Base-by-base conservation (phyloP, 805 yeast species). In the Candida chilensis region DNA sequence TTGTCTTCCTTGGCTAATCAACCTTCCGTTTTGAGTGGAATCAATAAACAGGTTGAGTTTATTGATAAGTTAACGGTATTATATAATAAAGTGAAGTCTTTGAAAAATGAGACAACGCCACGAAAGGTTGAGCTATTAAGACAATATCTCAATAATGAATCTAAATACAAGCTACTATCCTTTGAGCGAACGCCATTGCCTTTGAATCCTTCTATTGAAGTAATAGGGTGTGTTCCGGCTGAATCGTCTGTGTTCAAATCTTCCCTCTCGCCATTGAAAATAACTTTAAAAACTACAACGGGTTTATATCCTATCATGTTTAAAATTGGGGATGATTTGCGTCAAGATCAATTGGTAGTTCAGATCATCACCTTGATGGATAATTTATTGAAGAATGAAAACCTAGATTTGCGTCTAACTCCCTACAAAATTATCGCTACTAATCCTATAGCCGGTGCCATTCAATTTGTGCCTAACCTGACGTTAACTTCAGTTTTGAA, bases 281-380 rank as follows among this genome's bases (percentile, higher is more conserved):
- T 92, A 27, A 71, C 86, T 0, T 78, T 92, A 49, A 76, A 70
- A 41, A 78, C 92, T 1, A 49, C 57, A 9, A 32, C 46, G 2
- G 54, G 55, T 7, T 71, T 56, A 31, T 92, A 86, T 50, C 76
- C 94, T 5, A 58, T 92, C 21, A 90, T 92, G 81, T 90, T 86
- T 57, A 92, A 92, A 52, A 82, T 83, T 30, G 99, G 99, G 10
- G 99, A 83, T 52, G 98, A 92, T 50, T 63, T 92, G 30, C 65
- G 97, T 36, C 99, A 92, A 52, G 99, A 92, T 60, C 99, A 92
- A 52, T 67, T 92, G 39, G 94, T 92, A n/a, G 82, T 87, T 29
- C 98, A 92, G 52, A 85, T 92, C 37, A 84, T 92, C 34, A 71
- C 79, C 33, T 60, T 92, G 35, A 92, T 92, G 95, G 95, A 92